Evolutionary conservation across 139 green algal species (phyloP), one percentile per base, ranked within the genome.

Genomic region (Micractinium conductrix): DNA sequence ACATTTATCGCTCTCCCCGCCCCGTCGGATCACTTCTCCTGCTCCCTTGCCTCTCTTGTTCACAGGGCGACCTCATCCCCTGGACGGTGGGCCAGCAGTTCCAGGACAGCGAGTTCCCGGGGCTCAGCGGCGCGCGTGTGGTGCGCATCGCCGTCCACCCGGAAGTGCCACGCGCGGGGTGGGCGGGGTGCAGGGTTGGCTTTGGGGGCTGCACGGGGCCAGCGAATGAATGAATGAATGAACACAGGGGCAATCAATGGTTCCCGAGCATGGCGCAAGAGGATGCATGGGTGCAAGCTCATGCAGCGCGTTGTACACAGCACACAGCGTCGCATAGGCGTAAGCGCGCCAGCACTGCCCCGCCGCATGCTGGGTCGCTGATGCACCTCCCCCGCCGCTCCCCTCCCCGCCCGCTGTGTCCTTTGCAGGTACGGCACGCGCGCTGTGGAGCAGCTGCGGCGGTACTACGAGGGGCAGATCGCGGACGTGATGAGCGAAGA

Each of bases 31-130:
- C n/a, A n/a, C n/a, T n/a, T n/a, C n/a, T n/a, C n/a, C n/a, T n/a
- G n/a, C n/a, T n/a, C n/a, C n/a, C n/a, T n/a, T n/a, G n/a, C n/a
- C n/a, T n/a, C n/a, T n/a, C n/a, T n/a, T n/a, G n/a, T n/a, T n/a
- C 24, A 4, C 89, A 94, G 80, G 97, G 97, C 37, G 97, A 99
- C 89, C 90, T 99, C 21, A 97, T 99, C 62, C 97, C 97, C n/a
- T 99, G 97, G 97, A 99, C 96, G 22, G 85, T 99, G 35, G 92
- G 92, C 16, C 94, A 98, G 94, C 97, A 99, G 90, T 99, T 95
- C 89, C 94, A 98, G 92, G 97, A 99, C 88, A 62, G 89, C 4
- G 95, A 97, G 63, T 99, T 99, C 88, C 95, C 97, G 0, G 70
- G 67, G 2, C 94, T 99, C 40, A 96, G 89, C 6, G 97, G 97